phyloP scores from a whole-genome alignment of 2,329 filamentous ascomycete species.

The Beauveria varroae region DNA sequence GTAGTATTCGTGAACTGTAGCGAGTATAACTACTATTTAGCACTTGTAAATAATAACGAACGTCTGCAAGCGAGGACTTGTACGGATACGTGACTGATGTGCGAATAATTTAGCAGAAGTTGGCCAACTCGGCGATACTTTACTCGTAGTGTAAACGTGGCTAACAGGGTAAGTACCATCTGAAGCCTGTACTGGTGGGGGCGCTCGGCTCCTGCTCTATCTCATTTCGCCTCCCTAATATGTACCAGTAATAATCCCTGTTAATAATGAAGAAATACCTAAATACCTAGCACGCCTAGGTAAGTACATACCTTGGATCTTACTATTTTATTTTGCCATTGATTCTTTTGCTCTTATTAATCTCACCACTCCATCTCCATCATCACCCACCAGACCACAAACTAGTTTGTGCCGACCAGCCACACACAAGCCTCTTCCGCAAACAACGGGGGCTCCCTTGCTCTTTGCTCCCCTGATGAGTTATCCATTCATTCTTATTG shows the following conservation, averaged over 20 bases:
- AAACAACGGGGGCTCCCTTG: constrained; percentile 1
- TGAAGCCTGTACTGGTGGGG: neutral
- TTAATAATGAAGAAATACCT: too few relatives aligned
- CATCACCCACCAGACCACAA: neutral
- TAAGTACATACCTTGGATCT: neutral
- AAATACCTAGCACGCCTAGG: too few relatives aligned
- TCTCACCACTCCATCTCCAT: neutral
- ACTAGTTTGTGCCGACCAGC: neutral
- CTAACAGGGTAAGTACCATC: neutral
- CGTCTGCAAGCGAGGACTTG: too few relatives aligned
- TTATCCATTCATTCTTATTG: neutral
- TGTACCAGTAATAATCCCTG: too few relatives aligned
- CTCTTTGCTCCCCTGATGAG: too few relatives aligned
- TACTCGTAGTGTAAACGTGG: neutral
- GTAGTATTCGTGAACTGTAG: too few relatives aligned
- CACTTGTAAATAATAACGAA: too few relatives aligned
- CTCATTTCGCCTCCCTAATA: too few relatives aligned
- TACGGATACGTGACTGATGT: too few relatives aligned
- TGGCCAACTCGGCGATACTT: neutral
- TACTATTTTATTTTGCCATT: neutral
- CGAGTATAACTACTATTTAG: too few relatives aligned
- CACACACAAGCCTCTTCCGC: constrained; percentile 4
- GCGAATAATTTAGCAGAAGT: too few relatives aligned
- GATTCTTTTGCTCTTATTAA: neutral
- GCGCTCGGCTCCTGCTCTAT: too few relatives aligned